Evolutionary conservation across 2,329 filamentous ascomycete genomes (phyloP), one percentile per base, ranked within the genome.

Genomic region (Dothidotthia symphoricarpi): DNA sequence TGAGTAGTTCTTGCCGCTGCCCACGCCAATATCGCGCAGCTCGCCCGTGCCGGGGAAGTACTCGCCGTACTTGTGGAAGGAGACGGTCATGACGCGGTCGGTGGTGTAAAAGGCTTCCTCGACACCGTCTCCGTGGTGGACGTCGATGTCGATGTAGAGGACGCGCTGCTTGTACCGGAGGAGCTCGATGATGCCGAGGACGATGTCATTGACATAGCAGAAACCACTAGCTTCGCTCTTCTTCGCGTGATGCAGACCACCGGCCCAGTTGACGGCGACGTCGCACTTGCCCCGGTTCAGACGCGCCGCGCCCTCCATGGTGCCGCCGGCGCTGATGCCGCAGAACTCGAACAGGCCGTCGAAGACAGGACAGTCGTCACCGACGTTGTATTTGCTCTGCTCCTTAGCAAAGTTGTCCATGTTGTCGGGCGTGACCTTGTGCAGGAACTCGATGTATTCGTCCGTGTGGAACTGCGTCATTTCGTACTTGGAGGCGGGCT

Each of bases 131-230:
- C 88, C 88, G 52, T 95, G 88, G 65, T 95, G 88, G 3, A 95
- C 88, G 64, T 95, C 88, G 53, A 95, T 94, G 63, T 95, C 88
- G 68, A 97, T 90, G 69, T 97, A 96, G 45, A 97, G 77, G 6
- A 97, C 90, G 36, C 90, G 85, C 14, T 88, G 83, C 60, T 90
- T 82, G 61, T 84, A 80, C 26, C 87, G 83, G 7, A 97, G 75
- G 12, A 98, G 80, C 67, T 97, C 86, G 28, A 97, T 77, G 56
- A 96, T 93, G 28, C 86, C 88, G 31, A 98, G 78, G 43, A 97
- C 93, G 59, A 97, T 97, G 69, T 98, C 91, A 67, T 98, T 98
- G 72, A 97, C 89, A 70, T 98, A 98, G 73, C 93, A 98, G 70
- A 98, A 98, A 2, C 93, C 93, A 16, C 86, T 91, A 1, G 93